Conservation (phyloP, 805 yeast genomes). For the Yarrowia sp. region DNA sequence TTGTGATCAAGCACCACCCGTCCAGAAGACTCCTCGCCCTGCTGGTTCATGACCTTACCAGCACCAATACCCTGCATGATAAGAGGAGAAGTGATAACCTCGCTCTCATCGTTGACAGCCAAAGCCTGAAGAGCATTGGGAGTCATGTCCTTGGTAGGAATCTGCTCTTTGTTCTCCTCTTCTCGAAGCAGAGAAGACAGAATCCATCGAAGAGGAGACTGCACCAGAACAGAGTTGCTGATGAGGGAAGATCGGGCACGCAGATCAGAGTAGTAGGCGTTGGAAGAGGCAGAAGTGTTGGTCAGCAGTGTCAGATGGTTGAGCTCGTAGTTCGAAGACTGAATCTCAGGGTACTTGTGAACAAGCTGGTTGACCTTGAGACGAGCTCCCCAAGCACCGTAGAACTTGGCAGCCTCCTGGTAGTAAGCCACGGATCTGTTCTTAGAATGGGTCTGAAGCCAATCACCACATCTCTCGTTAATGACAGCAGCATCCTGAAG, state of each 20-base stretch:
- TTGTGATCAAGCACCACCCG: slow-evolving; percentile 27
- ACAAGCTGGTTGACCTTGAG: slow-evolving; percentile 42
- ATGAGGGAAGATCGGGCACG: slow-evolving; percentile 31
- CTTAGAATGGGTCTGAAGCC: slow-evolving; percentile 50
- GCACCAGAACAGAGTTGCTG: slow-evolving; percentile 42
- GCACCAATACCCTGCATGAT: slow-evolving; percentile 38
- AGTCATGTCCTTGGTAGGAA: slow-evolving; percentile 17
- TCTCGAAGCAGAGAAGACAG: slow-evolving; percentile 47
- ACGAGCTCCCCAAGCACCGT: slow-evolving; percentile 45
- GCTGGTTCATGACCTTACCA: slow-evolving; percentile 26
- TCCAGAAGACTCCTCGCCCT: slow-evolving; percentile 12
- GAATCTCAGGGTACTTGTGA: slow-evolving; percentile 49
- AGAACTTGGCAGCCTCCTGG: slow-evolving; percentile 49
- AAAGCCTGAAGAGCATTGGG: slow-evolving; percentile 22
- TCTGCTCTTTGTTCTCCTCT: slow-evolving; percentile 40
- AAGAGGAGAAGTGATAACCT: slow-evolving; percentile 22
- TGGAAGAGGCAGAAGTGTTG: slow-evolving; percentile 27
- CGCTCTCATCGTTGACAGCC: slow-evolving; percentile 17
- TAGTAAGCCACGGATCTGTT: slow-evolving; percentile 52
- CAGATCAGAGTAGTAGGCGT: slow-evolving; percentile 31
- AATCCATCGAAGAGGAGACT: slow-evolving; percentile 47
- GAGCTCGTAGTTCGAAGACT: slow-evolving; percentile 45
- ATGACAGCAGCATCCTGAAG: slow-evolving; percentile 54
- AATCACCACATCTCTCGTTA: slow-evolving; percentile 53
- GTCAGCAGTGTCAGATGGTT: slow-evolving; percentile 21